Base-by-base conservation (phyloP, 2,329 filamentous ascomycete genomes). In the Trichophyton simii region DNA sequence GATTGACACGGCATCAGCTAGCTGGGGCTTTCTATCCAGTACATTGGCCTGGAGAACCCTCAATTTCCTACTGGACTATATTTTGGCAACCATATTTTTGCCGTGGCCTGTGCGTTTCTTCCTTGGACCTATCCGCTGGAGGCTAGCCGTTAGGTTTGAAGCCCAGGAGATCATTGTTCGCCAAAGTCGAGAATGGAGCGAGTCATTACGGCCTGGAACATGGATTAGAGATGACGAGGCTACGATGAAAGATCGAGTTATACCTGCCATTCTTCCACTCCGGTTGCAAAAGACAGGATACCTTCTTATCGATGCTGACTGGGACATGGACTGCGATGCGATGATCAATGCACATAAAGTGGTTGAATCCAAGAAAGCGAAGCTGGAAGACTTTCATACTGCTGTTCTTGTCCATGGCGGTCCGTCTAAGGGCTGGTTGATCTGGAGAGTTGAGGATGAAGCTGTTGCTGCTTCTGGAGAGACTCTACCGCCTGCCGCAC, bases 271-370 rank as follows among this genome's bases (percentile, higher is more conserved):
- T 3, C 81, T 86, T 15, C 82, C 84, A 22, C 75, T 83, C 68
- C 79, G 85, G 59, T 78, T 92, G 68, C 78, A 81, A 67, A 96
- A 95, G 80, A 96, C 91, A 34, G 91, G 90, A 20, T 95, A 95
- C 71, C 75, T 95, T 65, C 85, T 94, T 66, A 88, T 95, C 79
- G 88, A 91, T 71, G 83, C 81, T 64, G 82, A 90, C 64, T 97
- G 90, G 87, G 88, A 95, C 72, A 77, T 96, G 63, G 91, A 96
- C 72, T 96, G 91, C 81, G 80, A 80, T 55, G 81, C 82, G 20
- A 96, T 96, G 89, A 77, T 90, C 11, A 76, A 81, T 64, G 89
- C 89, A 3, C 87, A 89, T 54, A 76, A 76, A 38, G 73, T 95
- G 66, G 81, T 91, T 1, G 86, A 89, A 65, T 78, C 25, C 72